phyloP scores from a whole-genome alignment of 2,329 filamentous ascomycete species.

The Ophiosphaerella narmari region DNA sequence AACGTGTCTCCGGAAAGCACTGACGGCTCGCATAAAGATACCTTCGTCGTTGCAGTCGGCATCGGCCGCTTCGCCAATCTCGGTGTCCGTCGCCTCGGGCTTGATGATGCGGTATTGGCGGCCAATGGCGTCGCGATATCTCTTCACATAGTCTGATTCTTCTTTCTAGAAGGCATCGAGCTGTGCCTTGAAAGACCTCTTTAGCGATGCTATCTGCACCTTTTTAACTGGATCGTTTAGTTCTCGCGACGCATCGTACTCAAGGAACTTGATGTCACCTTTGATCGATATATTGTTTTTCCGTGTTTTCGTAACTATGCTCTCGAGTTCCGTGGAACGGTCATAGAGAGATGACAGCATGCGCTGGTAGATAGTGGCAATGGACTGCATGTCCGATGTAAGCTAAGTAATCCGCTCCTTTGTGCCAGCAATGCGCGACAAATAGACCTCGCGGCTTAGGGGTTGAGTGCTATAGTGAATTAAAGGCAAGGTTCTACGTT shows the following conservation, averaged over 20 bases:
- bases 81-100: constrained; percentile 74
- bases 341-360: constrained; percentile 68
- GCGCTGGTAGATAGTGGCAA: constrained; percentile 72
- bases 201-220: constrained; percentile 68
- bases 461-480: no score
- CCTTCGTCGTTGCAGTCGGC: constrained; percentile 77
- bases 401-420: constrained; percentile 72
- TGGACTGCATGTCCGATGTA: constrained; percentile 68
- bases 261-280: constrained; percentile 76
- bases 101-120: constrained; percentile 83
- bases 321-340: constrained; percentile 63
- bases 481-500: no score
- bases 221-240: constrained; percentile 68
- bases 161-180: constrained; percentile 72
- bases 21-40: constrained; percentile 80
- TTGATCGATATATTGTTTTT: constrained; percentile 75
- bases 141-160: constrained; percentile 71
- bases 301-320: constrained; percentile 71
- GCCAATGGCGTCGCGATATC: constrained; percentile 77
- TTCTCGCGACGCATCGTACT: constrained; percentile 70
- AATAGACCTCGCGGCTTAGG: no score
- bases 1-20: constrained; percentile 35
- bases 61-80: constrained; percentile 71
- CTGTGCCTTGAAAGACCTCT: constrained; percentile 72
- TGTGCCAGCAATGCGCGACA: no score